phyloP scores from a whole-genome alignment of 208 protist genomes.

The Leishmania arabica region DNA sequence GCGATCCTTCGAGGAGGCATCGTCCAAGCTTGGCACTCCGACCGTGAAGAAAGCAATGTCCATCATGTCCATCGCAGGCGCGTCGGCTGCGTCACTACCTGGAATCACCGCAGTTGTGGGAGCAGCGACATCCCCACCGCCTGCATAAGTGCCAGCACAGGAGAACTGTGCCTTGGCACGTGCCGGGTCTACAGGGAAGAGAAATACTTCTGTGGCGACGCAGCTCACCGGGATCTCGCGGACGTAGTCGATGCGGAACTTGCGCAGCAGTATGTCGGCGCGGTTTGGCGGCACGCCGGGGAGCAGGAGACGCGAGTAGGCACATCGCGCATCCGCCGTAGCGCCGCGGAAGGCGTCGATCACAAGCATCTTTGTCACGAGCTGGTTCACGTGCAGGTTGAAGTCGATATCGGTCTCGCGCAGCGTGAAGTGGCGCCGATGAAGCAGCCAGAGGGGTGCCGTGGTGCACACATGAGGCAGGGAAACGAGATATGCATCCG shows the following conservation, averaged over 20 bases:
- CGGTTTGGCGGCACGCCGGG: conserved; percentile 28
- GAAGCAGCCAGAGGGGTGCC: not conserved
- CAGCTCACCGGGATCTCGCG: conserved; percentile 54
- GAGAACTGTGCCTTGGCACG: conserved; percentile 14
- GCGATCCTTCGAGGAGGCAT: not conserved
- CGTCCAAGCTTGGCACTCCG: conserved; percentile 22
- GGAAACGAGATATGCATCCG: not conserved
- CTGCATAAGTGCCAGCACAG: not conserved
- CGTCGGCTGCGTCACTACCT: not conserved
- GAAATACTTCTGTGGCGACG: conserved; percentile 32
- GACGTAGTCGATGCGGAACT: conserved; percentile 75
- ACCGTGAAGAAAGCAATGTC: conserved; percentile 51
- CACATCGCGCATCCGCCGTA: conserved; percentile 19
- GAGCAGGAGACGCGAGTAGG: conserved; percentile 38
- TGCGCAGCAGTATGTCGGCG: conserved; percentile 52
- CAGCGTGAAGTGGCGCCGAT: conserved; percentile 35
- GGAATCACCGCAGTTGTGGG: not conserved
- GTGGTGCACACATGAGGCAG: not conserved
- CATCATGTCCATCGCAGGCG: conserved; percentile 13
- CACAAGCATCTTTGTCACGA: conserved; percentile 51
- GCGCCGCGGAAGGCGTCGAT: conserved; percentile 61
- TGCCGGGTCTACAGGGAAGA: conserved; percentile 25
- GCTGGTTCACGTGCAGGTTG: conserved; percentile 80
- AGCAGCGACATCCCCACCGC: not conserved
- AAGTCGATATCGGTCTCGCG: conserved; percentile 78